A percentile compares a stretch with the other conserved stretches of the same genome.
Evolutionary conservation across 2,329 filamentous ascomycete species (phyloP).

Genomic region (Apiospora sp.): DNA sequence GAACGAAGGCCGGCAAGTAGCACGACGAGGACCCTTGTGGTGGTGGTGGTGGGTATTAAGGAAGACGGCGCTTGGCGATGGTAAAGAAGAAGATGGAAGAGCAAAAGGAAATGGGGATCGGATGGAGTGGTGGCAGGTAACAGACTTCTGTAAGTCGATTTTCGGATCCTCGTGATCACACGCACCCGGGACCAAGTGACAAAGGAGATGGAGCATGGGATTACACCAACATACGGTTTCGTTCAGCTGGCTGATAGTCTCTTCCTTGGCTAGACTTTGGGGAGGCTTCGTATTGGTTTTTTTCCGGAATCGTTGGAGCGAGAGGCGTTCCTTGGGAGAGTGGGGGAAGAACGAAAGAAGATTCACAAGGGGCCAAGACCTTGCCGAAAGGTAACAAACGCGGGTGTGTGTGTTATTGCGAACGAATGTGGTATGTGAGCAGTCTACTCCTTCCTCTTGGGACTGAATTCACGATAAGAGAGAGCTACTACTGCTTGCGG

Average conservation of each 20-base stretch:
- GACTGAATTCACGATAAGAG: not conserved
- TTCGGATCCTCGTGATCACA: not conserved
- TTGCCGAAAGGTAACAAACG: slow-evolving; percentile 7
- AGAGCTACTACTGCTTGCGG: not conserved
- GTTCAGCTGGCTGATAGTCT: slow-evolving; percentile 6
- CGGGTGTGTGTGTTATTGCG: not conserved
- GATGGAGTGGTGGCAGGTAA: not conserved
- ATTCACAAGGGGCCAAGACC: not conserved
- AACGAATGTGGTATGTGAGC: slow-evolving; percentile 6
- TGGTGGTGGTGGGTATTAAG: not conserved
- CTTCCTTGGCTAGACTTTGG: not conserved
- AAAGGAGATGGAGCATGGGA: not conserved
- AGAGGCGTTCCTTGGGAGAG: not conserved
- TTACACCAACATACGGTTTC: slow-evolving; percentile 2
- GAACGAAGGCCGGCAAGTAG: not conserved
- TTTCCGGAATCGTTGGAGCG: not conserved
- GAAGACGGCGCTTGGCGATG: not conserved
- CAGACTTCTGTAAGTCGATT: slow-evolving; percentile 14
- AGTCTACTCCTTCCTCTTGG: not conserved
- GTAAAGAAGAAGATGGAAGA: not conserved
- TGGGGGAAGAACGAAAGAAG: not conserved
- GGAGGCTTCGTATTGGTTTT: not conserved
- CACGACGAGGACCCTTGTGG: slow-evolving; percentile 8
- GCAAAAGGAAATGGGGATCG: slow-evolving; percentile 8
- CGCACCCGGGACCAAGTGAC: not conserved